Evolutionary conservation across 331 rosid species (phyloP).

Genomic region (Ulmus americana): DNA sequence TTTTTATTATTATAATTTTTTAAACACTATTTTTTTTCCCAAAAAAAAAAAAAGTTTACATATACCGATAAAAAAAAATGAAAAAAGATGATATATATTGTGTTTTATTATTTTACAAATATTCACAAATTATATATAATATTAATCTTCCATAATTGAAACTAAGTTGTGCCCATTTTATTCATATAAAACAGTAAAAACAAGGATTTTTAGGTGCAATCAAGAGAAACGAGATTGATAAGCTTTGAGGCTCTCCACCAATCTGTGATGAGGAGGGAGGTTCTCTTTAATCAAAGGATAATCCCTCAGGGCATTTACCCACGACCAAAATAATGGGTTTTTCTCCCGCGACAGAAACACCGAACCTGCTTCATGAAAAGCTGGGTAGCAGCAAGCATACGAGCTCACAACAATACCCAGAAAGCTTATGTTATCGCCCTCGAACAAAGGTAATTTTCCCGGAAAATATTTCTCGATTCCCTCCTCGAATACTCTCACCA

Average conservation of each 20-base stretch:
- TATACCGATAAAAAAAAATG: too few relatives aligned
- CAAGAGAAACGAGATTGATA: conserved; percentile 4
- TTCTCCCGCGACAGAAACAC: not conserved
- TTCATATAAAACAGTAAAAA: too few relatives aligned
- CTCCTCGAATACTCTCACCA: conserved; percentile 29
- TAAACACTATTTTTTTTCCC: too few relatives aligned
- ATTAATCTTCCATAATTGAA: too few relatives aligned
- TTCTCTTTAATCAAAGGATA: conserved; percentile 32
- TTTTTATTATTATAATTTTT: too few relatives aligned
- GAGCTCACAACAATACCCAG: conserved; percentile 35
- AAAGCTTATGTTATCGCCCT: conserved; percentile 22
- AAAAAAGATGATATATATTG: too few relatives aligned
- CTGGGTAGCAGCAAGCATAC: conserved; percentile 23
- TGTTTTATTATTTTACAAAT: too few relatives aligned
- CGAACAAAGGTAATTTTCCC: conserved; percentile 9
- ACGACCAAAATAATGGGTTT: conserved; percentile 20
- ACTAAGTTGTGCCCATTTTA: too few relatives aligned
- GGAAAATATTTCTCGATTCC: conserved; percentile 33
- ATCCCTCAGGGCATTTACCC: conserved; percentile 34
- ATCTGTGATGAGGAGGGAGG: conserved; percentile 25
- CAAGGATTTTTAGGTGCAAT: not conserved
- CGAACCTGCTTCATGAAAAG: conserved; percentile 17
- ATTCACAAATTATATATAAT: too few relatives aligned
- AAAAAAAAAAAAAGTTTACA: too few relatives aligned
- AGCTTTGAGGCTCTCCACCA: conserved; percentile 10